Evolutionary conservation across 352 stramenopile species (phyloP), one percentile per base, ranked within the genome.

Genomic region (Globisporangium spinosum): DNA sequence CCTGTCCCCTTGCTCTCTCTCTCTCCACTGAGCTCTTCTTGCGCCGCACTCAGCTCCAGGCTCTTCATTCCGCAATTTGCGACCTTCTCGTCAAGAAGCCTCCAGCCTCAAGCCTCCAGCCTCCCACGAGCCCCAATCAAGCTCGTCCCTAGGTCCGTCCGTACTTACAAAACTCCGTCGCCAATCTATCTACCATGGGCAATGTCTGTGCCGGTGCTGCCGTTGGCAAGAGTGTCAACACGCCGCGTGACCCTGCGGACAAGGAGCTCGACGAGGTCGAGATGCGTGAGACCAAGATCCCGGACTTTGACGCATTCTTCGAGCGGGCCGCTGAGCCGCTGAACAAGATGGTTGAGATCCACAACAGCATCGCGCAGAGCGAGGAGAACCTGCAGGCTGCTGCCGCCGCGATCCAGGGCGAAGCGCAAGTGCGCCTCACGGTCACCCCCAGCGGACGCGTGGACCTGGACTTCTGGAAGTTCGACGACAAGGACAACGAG

Each of bases 341-440:
- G 53, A 69, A 72, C 51, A 55, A 64, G 43, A 57, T 72, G 51
- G 67, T 80, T 22, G 74, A 74, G 64, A 72, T 80, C 58, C 58
- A 82, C 74, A 87, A 87, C 64, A 78, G 77, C 43, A 83, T 87
- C 38, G 75, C 71, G 10, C 72, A 80, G 58, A 87, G 79, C 43
- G 79, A 85, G 60, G 76, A 83, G 65, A 83, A 85, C 54, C 75
- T 87, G 53, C 80, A 87, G 69, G 22, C 75, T 7, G 75, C 79
- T 2, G 79, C 77, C 23, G 71, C 79, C 2, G 79, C 76, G 12
- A 65, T 87, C 54, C 79, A 87, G 57, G 79, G 77, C 17, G 79
- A 87, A 62, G 78, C 73, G 5, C 75, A 83, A 70, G 64, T 85
- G 43, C 75, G 76, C 0, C 47, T 87, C 17, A 64, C 45, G 1